Base-by-base conservation (phyloP, 257 asterid species). In the Prunella vulgaris region DNA sequence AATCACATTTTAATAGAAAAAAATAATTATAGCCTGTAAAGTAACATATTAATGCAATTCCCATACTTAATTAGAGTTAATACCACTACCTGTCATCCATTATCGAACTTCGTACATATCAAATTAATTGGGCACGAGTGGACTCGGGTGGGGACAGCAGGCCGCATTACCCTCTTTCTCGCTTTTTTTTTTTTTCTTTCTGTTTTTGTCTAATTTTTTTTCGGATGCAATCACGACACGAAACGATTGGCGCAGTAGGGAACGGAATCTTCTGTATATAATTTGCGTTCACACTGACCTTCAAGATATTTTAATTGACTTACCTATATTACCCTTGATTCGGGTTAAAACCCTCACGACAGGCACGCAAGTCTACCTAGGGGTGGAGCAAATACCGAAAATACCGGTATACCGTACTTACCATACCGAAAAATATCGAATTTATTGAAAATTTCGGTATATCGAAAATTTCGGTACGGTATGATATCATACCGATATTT, bases 201-300 rank as follows among this genome's bases (percentile, higher is more conserved):
- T 44, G 0, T 46, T 42, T 2, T 42, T 46, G 5, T 44, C n/a
- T n/a, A n/a, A n/a, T 46, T 46, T 46, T 46, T 10, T 42, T 46
- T 46, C 15, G 53, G 21, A 3, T 20, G 58, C 12, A 51, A n/a
- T 22, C 58, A 18, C 28, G 56, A 49, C 56, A 49, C 56, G 58
- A 51, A 24, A 49, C 56, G 58, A 51, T 18, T 9, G 14, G 25
- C 60, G 59, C 70, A 61, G 46, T 72, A 44, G 3, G 14, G 8
- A 57, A 49, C 69, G 76, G 82, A 73, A 78, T 78, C 82, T 78
- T 44, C 30, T 56, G n/a, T 44, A 24, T 13, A 21, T 58, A 22
- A 14, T 3, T 46, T 22, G 76, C 9, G 79, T 78, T 78, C 82
- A 78, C 82, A 78, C 79, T n/a, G 5, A 15, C 20, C 22, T 21